phyloP scores from a whole-genome alignment of 352 stramenopile species.

The Phytophthora pinifolia region DNA sequence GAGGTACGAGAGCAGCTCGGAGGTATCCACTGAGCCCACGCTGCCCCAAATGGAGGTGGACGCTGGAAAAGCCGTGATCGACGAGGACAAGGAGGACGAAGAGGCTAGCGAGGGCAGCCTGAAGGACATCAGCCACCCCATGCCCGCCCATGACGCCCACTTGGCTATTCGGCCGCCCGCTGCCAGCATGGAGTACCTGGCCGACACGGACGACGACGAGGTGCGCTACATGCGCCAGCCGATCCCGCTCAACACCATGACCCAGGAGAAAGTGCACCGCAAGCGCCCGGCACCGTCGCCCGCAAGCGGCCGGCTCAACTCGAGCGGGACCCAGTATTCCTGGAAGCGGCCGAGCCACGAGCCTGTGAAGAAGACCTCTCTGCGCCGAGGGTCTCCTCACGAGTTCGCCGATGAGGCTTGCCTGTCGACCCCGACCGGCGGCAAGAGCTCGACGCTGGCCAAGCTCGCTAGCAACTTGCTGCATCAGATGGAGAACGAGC shows the following conservation, averaged over 20 bases:
- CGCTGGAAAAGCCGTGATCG: not conserved
- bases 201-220: constrained; percentile 32
- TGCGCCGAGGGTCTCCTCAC: not conserved
- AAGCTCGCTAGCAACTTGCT: constrained; percentile 31
- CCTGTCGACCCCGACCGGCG: constrained; percentile 15
- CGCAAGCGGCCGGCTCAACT: constrained; percentile 22
- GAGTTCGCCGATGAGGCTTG: constrained; percentile 5
- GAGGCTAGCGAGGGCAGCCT: constrained; percentile 9
- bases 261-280: constrained; percentile 42
- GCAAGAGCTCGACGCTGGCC: constrained; percentile 26
- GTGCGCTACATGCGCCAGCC: constrained; percentile 24
- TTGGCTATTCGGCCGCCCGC: constrained; percentile 14
- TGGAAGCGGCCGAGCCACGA: constrained; percentile 38
- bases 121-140: constrained; percentile 1
- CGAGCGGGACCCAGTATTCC: constrained; percentile 29
- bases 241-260: constrained; percentile 50
- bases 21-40: constrained; percentile 30
- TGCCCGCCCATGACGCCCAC: constrained; percentile 18
- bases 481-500: constrained; percentile 28
- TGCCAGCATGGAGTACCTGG: constrained; percentile 18
- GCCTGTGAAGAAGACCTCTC: constrained; percentile 16
- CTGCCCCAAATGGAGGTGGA: constrained; percentile 37
- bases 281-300: constrained; percentile 46
- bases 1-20: constrained; percentile 4
- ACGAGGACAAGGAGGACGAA: constrained; percentile 17